phyloP scores from a whole-genome alignment of 2,329 filamentous ascomycete genomes.

The Elsinoe fawcettii region DNA sequence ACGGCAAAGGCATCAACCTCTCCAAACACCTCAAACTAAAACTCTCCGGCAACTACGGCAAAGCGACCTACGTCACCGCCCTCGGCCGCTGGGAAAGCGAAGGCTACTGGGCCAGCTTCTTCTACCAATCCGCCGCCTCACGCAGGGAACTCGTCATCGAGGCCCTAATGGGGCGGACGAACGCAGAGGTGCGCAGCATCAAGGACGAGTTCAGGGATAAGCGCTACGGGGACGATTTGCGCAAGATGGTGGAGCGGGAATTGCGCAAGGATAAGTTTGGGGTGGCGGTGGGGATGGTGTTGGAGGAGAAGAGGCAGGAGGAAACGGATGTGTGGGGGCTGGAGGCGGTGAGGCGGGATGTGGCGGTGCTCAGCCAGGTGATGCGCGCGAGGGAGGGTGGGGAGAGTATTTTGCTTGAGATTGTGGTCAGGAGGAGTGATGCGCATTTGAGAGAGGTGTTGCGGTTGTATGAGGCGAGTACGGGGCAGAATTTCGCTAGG shows the following conservation, averaged over 20 bases:
- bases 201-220: slow-evolving; percentile 86
- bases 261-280: slow-evolving; percentile 96
- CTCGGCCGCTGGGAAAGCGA: slow-evolving; percentile 88
- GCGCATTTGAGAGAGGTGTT: slow-evolving; percentile 73
- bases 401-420: slow-evolving; percentile 77
- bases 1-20: slow-evolving; percentile 72
- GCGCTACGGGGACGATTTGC: slow-evolving; percentile 75
- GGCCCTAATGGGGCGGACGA: slow-evolving; percentile 79
- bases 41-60: slow-evolving; percentile 70
- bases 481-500: slow-evolving; percentile 73
- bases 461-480: slow-evolving; percentile 63
- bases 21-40: slow-evolving; percentile 82
- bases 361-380: slow-evolving; percentile 62
- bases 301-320: slow-evolving; percentile 78
- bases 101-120: slow-evolving; percentile 96
- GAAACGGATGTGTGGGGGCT: slow-evolving; percentile 57
- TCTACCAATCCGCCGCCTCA: slow-evolving; percentile 83
- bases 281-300: slow-evolving; percentile 70
- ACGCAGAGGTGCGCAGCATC: slow-evolving; percentile 78
- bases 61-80: slow-evolving; percentile 82
- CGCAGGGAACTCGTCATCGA: slow-evolving; percentile 88
- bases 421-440: slow-evolving; percentile 75
- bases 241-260: slow-evolving; percentile 83
- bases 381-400: slow-evolving; percentile 66
- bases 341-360: slow-evolving; percentile 57